Percentiles rank a stretch among this genome's conserved stretches.
phyloP scores from a whole-genome alignment of 2,329 filamentous ascomycete species.

The Intubia oerlemansii region DNA sequence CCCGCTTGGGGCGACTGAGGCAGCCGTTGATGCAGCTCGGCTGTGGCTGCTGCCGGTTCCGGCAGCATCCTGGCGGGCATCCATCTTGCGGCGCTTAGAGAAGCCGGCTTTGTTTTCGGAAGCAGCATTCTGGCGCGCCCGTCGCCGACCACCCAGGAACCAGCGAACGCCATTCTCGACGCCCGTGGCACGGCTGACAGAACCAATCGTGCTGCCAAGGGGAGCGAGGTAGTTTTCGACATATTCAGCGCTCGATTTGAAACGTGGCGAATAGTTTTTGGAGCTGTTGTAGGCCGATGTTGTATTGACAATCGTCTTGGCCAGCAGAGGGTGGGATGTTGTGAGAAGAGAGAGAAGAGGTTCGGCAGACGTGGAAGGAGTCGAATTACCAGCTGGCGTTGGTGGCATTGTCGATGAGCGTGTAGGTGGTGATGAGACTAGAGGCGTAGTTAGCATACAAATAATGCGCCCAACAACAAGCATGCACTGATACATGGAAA shows the following conservation, averaged over 20 bases:
- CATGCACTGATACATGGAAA: too few relatives aligned
- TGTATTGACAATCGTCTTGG: slow-evolving; percentile 65
- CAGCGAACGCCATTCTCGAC: slow-evolving; percentile 74
- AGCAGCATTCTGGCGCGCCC: too few relatives aligned
- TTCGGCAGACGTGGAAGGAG: too few relatives aligned
- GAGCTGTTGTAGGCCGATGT: slow-evolving; percentile 69
- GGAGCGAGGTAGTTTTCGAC: slow-evolving; percentile 76
- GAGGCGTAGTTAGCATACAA: too few relatives aligned
- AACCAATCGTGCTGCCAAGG: slow-evolving; percentile 68
- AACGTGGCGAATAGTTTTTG: slow-evolving; percentile 71
- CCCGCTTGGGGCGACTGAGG: too few relatives aligned
- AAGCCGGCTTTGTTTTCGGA: too few relatives aligned
- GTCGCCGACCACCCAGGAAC: too few relatives aligned
- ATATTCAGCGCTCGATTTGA: slow-evolving; percentile 78
- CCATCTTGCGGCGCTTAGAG: slow-evolving; percentile 38
- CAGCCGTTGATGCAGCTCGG: too few relatives aligned
- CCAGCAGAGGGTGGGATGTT: slow-evolving; percentile 69
- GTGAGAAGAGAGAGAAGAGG: slow-evolving; percentile 73
- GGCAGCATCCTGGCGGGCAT: slow-evolving; percentile 9
- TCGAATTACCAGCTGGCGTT: too few relatives aligned
- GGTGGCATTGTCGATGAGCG: too few relatives aligned
- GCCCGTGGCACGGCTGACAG: slow-evolving; percentile 65
- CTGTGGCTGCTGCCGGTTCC: background rate
- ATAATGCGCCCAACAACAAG: too few relatives aligned
- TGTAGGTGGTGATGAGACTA: slow-evolving; percentile 12